These are phyloP conservation scores for Cyphellophora attinorum DNA, from an alignment of 2,329 filamentous ascomycete genomes.

Conservation along the genomic window DNA sequence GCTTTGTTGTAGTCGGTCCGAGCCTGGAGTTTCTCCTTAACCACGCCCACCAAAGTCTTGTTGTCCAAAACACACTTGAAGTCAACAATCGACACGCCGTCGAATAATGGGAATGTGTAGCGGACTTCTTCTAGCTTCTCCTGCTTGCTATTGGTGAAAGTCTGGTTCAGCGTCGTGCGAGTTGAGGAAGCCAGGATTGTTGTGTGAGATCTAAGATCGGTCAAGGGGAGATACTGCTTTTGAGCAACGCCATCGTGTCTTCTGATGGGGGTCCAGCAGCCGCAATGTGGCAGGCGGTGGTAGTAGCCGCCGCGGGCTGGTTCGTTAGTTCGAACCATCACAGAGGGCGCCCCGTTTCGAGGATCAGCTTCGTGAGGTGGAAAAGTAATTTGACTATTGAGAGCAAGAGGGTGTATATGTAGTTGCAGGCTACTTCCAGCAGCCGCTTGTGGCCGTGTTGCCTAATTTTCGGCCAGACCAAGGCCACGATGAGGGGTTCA, in stretches of 20 bases:
- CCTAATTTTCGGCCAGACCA: too few species aligned
- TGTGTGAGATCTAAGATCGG: slow-evolving; percentile 49
- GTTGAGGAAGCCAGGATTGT: slow-evolving; percentile 49
- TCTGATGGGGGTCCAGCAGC: slow-evolving; percentile 9
- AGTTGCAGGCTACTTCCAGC: too few species aligned
- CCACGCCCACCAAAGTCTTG: slow-evolving; percentile 47
- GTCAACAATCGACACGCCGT: slow-evolving; percentile 59
- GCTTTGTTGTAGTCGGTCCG: slow-evolving; percentile 51
- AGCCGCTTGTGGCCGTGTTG: too few species aligned
- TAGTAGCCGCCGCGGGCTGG: too few species aligned
- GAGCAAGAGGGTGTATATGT: too few species aligned
- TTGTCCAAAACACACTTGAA: slow-evolving; percentile 57
- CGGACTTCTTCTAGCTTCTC: slow-evolving; percentile 43
- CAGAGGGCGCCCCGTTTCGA: too few species aligned
- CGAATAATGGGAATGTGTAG: slow-evolving; percentile 64
- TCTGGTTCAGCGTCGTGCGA: slow-evolving; percentile 46
- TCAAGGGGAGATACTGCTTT: slow-evolving; percentile 47
- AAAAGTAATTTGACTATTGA: too few species aligned
- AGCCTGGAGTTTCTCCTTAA: slow-evolving; percentile 57
- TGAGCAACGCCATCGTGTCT: background rate
- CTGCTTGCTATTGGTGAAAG: slow-evolving; percentile 46
- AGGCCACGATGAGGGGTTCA: too few species aligned
- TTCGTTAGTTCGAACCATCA: too few species aligned
- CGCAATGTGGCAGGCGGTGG: slow-evolving; percentile 4
- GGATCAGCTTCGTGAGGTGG: too few species aligned